Evolutionary conservation across 23 red algal genomes (phyloP).

Genomic region (Chondrus crispus): DNA sequence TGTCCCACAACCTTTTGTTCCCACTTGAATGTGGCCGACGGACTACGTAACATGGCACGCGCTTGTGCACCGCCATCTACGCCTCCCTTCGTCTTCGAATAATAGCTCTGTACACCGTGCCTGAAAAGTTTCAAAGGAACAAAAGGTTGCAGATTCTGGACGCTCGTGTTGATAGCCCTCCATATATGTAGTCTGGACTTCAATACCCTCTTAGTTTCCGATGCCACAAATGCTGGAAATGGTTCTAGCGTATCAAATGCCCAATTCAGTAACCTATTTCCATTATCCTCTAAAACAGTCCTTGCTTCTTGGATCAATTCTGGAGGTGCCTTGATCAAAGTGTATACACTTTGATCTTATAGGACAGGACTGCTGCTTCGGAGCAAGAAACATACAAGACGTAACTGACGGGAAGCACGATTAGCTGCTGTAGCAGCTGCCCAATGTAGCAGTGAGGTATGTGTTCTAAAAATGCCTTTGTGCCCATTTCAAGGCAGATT

Average conservation of each 20-base stretch:
- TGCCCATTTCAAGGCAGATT: background rate
- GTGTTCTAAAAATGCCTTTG: background rate
- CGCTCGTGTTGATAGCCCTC: too few relatives aligned
- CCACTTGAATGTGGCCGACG: background rate
- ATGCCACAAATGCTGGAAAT: too few relatives aligned
- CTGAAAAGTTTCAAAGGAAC: background rate
- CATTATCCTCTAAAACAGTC: too few relatives aligned
- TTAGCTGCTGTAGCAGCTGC: background rate
- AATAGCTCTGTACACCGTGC: background rate
- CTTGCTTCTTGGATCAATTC: too few relatives aligned
- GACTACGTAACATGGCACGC: background rate
- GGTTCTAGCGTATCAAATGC: too few relatives aligned
- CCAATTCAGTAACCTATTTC: too few relatives aligned
- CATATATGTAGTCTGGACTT: too few relatives aligned
- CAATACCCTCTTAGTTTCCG: too few relatives aligned
- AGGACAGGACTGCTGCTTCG: background rate
- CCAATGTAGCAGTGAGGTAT: background rate
- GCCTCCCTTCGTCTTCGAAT: background rate
- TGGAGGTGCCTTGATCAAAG: too few relatives aligned
- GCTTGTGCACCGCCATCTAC: background rate
- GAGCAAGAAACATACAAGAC: background rate
- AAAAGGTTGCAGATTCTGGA: too few relatives aligned
- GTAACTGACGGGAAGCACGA: background rate
- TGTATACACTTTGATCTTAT: too few relatives aligned
- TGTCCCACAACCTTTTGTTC: constrained; percentile 25